A percentile compares a stretch with the other conserved stretches of the same genome.
These are phyloP conservation scores for Geranomyces variabilis DNA, from an alignment of 192 early-diverging fungal species.

Conservation along the genomic window DNA sequence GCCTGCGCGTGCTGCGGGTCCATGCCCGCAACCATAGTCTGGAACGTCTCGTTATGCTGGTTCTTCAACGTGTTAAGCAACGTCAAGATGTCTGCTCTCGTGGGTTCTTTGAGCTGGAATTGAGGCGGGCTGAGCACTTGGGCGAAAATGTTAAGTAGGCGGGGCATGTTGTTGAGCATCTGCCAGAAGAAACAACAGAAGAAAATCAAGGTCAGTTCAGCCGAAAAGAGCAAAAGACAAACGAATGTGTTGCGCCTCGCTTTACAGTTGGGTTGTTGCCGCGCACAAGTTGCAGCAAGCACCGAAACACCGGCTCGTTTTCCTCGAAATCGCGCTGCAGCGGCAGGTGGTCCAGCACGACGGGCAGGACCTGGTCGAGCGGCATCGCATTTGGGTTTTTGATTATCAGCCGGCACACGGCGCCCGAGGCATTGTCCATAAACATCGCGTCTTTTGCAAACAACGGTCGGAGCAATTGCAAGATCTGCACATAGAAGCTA, in stretches of 20 bases:
- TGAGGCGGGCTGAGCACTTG: slow-evolving; percentile 58
- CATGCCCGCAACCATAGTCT: slow-evolving; percentile 31
- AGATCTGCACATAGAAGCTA: slow-evolving; percentile 34
- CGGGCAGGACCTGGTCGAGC: slow-evolving; percentile 40
- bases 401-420: slow-evolving; percentile 40
- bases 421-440: slow-evolving; percentile 44
- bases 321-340: slow-evolving; percentile 44
- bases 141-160: slow-evolving; percentile 60
- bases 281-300: slow-evolving; percentile 25
- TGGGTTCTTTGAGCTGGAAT: slow-evolving; percentile 59
- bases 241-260: background rate
- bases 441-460: slow-evolving; percentile 23
- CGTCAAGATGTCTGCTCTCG: slow-evolving; percentile 61
- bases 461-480: slow-evolving; percentile 40
- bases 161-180: slow-evolving; percentile 54
- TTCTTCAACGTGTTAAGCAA: slow-evolving; percentile 57
- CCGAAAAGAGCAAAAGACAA: background rate
- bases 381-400: slow-evolving; percentile 25
- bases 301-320: slow-evolving; percentile 41
- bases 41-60: slow-evolving; percentile 47
- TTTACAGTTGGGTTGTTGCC: slow-evolving; percentile 28
- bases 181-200: slow-evolving; percentile 18
- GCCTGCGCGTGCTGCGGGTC: slow-evolving; percentile 4
- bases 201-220: background rate
- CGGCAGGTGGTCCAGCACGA: slow-evolving; percentile 31